Evolutionary conservation across 768 basidiomycete species (phyloP).

Genomic region (Ephemerocybe angulata): DNA sequence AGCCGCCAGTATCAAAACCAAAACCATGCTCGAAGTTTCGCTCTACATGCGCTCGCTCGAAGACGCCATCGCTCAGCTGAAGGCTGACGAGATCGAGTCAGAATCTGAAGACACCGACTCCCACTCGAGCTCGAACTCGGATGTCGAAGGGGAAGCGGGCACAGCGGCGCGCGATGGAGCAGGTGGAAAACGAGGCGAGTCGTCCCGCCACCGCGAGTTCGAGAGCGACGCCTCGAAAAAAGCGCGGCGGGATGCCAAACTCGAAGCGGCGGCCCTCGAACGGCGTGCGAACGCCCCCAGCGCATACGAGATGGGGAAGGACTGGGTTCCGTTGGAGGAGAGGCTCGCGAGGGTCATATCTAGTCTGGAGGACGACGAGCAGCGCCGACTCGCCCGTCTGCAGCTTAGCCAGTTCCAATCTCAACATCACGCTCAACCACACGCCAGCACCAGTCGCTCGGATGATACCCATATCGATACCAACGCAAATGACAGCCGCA

Average conservation of each 20-base stretch:
- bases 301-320: conserved; percentile 34
- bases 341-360: conserved; percentile 23
- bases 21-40: conserved; percentile 63
- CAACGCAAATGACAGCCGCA: no score
- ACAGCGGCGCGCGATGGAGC: conserved; percentile 10
- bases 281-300: conserved; percentile 5
- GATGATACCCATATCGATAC: no score
- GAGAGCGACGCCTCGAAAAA: conserved; percentile 1
- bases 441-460: no score
- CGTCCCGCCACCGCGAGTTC: neutral
- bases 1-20: conserved; percentile 60
- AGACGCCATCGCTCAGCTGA: conserved; percentile 21
- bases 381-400: neutral
- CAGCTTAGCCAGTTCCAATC: neutral
- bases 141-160: conserved; percentile 26
- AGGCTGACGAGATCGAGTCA: conserved; percentile 15
- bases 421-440: neutral
- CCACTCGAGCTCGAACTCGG: conserved; percentile 39
- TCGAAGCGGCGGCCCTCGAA: conserved; percentile 10
- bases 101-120: conserved; percentile 34
- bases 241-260: neutral
- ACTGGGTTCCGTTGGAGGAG: conserved; percentile 32
- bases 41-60: conserved; percentile 60
- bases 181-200: neutral
- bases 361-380: conserved; percentile 12